These are phyloP conservation scores for Bryum argenteum DNA, from an alignment of 225 moss, liverwort and hornwort genomes.

Conservation along the genomic window DNA sequence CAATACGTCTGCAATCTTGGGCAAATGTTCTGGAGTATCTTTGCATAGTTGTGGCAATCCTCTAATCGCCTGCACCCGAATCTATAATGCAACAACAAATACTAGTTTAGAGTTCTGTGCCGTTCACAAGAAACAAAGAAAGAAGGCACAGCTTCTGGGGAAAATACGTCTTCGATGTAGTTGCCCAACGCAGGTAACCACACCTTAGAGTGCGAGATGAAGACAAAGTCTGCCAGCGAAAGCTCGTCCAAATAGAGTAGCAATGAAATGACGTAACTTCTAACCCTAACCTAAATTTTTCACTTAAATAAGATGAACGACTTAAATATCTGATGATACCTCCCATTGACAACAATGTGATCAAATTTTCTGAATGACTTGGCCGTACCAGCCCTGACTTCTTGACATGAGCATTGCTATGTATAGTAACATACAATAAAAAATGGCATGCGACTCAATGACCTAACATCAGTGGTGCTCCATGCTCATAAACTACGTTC, in stretches of 20 bases:
- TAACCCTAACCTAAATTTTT: conserved; percentile 26
- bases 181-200: neutral
- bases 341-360: conserved; percentile 1
- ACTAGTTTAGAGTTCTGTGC: neutral
- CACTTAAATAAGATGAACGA: neutral
- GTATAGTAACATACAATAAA: conserved; percentile 1
- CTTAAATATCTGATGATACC: conserved; percentile 1
- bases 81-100: conserved; percentile 52
- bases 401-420: conserved; percentile 33
- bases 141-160: neutral
- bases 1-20: conserved; percentile 95
- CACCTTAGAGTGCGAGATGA: conserved; percentile 6
- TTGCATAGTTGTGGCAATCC: conserved; percentile 96
- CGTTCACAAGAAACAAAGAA: neutral
- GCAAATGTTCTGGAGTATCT: conserved; percentile 93
- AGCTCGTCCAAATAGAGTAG: conserved; percentile 20
- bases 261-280: neutral
- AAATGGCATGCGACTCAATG: conserved; percentile 1
- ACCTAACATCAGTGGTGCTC: neutral
- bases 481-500: conserved; percentile 9
- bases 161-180: neutral
- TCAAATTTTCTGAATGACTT: conserved; percentile 10
- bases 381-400: conserved; percentile 20
- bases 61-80: conserved; percentile 95
- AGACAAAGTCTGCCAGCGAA: neutral